These are phyloP conservation scores for Phytophthora pisi DNA, from an alignment of 352 stramenopile genomes.

Conservation along the genomic window DNA sequence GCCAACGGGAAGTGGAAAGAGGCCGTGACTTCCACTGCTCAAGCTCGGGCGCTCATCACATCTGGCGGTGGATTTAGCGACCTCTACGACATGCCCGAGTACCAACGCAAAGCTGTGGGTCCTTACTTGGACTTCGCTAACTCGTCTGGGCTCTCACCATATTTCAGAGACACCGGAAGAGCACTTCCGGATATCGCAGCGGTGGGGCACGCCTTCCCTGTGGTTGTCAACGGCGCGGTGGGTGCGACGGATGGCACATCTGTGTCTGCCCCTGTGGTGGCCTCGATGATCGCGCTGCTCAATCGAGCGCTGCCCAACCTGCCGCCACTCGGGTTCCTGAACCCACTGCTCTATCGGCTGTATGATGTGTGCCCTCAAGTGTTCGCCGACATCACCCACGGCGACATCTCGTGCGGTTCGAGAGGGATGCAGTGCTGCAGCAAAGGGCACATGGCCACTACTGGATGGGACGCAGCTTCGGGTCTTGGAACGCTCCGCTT, in stretches of 20 bases:
- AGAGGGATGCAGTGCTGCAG: conserved; percentile 55
- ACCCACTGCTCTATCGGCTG: conserved; percentile 74
- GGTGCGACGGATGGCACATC: conserved; percentile 72
- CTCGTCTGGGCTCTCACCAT: conserved; percentile 22
- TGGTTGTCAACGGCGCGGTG: conserved; percentile 61
- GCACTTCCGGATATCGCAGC: conserved; percentile 74
- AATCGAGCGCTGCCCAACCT: conserved; percentile 54
- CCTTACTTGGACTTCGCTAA: conserved; percentile 43
- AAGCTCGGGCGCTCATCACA: conserved; percentile 64
- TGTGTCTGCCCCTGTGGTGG: conserved; percentile 70
- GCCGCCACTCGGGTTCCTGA: conserved; percentile 67
- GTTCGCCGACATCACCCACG: conserved; percentile 70
- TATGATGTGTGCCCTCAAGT: conserved; percentile 65
- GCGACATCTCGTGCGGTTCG: conserved; percentile 61
- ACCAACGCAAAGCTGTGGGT: conserved; percentile 50
- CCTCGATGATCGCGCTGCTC: conserved; percentile 64
- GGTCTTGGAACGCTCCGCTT: conserved; percentile 69
- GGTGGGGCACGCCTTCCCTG: conserved; percentile 66
- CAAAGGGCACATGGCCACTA: conserved; percentile 46
- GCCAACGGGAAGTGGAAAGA: conserved; percentile 49
- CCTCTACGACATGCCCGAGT: conserved; percentile 52
- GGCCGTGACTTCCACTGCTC: conserved; percentile 48
- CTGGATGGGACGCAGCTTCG: conserved; percentile 75
- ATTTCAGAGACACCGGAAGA: conserved; percentile 53
- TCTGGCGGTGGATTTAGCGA: conserved; percentile 76